A percentile compares a stretch with the other conserved stretches of the same genome.
Conservation (phyloP, 2,329 filamentous ascomycete genomes). For the Colletotrichum cuscutae region DNA sequence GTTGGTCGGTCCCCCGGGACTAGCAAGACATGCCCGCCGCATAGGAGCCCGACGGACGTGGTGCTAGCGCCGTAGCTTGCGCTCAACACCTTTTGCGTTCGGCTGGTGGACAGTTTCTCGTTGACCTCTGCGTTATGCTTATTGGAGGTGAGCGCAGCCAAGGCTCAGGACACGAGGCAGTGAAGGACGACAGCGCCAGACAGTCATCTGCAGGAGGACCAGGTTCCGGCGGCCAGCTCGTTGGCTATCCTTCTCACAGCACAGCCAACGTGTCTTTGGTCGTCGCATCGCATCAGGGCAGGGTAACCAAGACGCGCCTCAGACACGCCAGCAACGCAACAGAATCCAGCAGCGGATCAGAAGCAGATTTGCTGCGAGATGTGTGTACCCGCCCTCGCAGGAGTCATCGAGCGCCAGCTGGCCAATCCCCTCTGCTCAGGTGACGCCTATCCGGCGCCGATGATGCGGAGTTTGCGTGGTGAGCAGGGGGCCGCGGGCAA, state of each 20-base stretch:
- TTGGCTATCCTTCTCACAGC: conserved; percentile 6
- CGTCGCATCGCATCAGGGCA: conserved; percentile 22
- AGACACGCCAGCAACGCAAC: conserved; percentile 7
- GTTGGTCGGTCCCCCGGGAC: conserved; percentile 3
- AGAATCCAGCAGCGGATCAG: conserved; percentile 24
- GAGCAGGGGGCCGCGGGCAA: conserved; percentile 26
- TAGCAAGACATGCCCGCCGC: conserved; percentile 8
- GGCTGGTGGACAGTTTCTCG: neutral
- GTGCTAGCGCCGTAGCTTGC: conserved; percentile 17
- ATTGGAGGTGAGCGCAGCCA: neutral
- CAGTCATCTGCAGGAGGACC: conserved; percentile 13
- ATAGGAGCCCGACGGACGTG: conserved; percentile 1
- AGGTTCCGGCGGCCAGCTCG: neutral
- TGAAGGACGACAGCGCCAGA: neutral
- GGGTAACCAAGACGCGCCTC: conserved; percentile 7
- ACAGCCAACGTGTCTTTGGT: conserved; percentile 27
- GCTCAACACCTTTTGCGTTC: neutral
- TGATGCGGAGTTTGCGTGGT: conserved; percentile 36
- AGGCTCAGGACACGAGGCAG: neutral
- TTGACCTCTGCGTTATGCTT: conserved; percentile 15
- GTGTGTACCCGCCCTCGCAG: conserved; percentile 34
- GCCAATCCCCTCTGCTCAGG: conserved; percentile 32
- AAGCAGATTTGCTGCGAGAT: conserved; percentile 34
- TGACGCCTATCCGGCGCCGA: conserved; percentile 29
- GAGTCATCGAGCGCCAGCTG: conserved; percentile 21